Evolutionary conservation across 352 stramenopile species (phyloP), one percentile per base, ranked within the genome.

Genomic region (Pythium utonaiense): DNA sequence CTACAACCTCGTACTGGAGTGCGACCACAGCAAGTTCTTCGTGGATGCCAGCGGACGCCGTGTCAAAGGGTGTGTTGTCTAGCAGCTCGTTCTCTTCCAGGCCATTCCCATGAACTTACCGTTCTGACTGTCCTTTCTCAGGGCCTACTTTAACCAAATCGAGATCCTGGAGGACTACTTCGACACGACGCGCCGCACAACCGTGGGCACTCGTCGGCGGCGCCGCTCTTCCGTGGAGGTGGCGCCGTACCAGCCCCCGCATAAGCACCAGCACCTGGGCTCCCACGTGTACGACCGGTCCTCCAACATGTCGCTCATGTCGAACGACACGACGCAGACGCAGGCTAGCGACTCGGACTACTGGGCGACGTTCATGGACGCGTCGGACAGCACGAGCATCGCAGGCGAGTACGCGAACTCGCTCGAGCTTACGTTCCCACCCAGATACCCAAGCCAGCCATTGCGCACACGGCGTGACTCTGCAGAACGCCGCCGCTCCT

Each of bases 1-100:
- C 60, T 94, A 91, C 71, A 90, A 85, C 61, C 79, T 83, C 52
- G 70, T 91, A 52, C 69, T 94, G 19, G 83, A 92, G 51, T 76
- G 75, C 24, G 79, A 88, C 53, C 78, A 86, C 64, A 86, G 73
- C 58, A 75, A 78, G 25, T 89, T 72, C 61, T 89, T 84, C 54
- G 59, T 87, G 27, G 74, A 91, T 66, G 53, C 53, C 14, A 55
- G 73, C 10, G 80, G 79, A n/a, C 73, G 83, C 28, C 76, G 66
- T 27, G 45, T 88, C 13, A 77, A 81, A 69, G 80, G 78, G 66
- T 71, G 44, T 31, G 58, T 56, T 14, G 13, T 51, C 8, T n/a
- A n/a, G n/a, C n/a, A n/a, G n/a, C n/a, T n/a, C n/a, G n/a, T n/a
- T n/a, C n/a, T n/a, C n/a, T n/a, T n/a, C n/a, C n/a, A n/a, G n/a